Evolutionary conservation across 495 filamentous ascomycete species (phyloP).

Genomic region (Penicillium silybi): DNA sequence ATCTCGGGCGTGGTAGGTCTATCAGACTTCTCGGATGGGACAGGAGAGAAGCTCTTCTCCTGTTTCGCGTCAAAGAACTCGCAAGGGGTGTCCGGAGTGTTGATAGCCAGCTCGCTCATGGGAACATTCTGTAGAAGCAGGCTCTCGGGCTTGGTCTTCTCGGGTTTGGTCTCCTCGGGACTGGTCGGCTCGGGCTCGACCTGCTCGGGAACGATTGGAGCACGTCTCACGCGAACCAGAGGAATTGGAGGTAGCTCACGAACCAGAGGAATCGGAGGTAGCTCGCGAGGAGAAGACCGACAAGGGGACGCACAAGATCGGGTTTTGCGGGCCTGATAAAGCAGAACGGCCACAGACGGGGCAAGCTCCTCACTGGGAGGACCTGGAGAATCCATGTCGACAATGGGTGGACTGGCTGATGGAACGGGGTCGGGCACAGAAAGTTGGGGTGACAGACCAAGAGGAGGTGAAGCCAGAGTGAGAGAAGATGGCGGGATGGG

Average conservation of each 20-base stretch:
- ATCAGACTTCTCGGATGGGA: background rate
- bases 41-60: background rate
- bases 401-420: too few relatives aligned
- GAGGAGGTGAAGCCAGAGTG: too few relatives aligned
- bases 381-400: background rate
- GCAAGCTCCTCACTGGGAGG: background rate
- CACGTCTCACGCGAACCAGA: too few relatives aligned
- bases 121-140: background rate
- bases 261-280: too few relatives aligned
- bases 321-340: background rate
- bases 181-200: too few relatives aligned
- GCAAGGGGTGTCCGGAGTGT: background rate
- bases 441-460: too few relatives aligned
- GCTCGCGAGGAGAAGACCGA: background rate
- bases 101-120: background rate
- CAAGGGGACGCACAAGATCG: background rate
- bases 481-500: too few relatives aligned
- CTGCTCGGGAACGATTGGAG: too few relatives aligned
- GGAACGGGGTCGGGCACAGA: too few relatives aligned
- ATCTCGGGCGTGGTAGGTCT: background rate
- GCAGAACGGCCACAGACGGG: background rate
- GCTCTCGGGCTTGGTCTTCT: background rate
- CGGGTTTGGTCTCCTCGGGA: too few relatives aligned
- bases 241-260: too few relatives aligned
- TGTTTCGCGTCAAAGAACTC: slow-evolving; percentile 7